Evolutionary conservation across 208 protist genomes (phyloP).

Genomic region (Porcisia hertigi): DNA sequence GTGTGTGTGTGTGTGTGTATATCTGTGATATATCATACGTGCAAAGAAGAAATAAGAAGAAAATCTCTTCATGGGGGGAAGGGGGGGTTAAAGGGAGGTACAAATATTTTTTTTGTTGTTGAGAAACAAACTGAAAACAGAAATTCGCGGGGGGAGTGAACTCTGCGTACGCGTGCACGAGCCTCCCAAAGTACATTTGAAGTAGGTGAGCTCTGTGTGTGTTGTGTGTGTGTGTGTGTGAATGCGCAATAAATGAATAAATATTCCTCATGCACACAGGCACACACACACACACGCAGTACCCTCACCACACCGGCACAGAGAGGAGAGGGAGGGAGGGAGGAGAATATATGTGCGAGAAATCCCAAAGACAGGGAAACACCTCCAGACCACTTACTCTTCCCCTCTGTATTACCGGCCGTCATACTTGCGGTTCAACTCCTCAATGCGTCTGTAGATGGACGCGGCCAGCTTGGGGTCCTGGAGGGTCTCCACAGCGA

Average conservation of each 20-base stretch:
- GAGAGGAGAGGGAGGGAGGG: background rate
- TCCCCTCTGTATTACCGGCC: background rate
- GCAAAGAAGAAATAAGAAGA: background rate
- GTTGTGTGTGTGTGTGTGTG: slow-evolving; percentile 1
- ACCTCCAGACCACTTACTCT: background rate
- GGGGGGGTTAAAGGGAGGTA: slow-evolving; percentile 1
- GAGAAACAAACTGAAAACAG: slow-evolving; percentile 11
- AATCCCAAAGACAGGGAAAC: background rate
- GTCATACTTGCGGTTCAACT: slow-evolving; percentile 28
- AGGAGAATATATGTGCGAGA: background rate
- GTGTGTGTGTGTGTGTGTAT: background rate
- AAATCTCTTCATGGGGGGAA: background rate
- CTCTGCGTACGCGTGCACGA: background rate
- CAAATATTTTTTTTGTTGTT: background rate
- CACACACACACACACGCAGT: background rate
- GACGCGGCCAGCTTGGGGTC: slow-evolving; percentile 45
- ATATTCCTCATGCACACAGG: background rate
- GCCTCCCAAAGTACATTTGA: background rate
- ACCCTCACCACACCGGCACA: background rate
- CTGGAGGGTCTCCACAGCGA: slow-evolving; percentile 63
- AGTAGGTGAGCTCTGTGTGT: background rate
- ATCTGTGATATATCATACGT: background rate
- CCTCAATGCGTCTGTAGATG: slow-evolving; percentile 44
- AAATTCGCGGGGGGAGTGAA: background rate
- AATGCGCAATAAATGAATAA: background rate